phyloP scores from a whole-genome alignment of 1,284 basidiomycete species.

The Trichosporon sp. region DNA sequence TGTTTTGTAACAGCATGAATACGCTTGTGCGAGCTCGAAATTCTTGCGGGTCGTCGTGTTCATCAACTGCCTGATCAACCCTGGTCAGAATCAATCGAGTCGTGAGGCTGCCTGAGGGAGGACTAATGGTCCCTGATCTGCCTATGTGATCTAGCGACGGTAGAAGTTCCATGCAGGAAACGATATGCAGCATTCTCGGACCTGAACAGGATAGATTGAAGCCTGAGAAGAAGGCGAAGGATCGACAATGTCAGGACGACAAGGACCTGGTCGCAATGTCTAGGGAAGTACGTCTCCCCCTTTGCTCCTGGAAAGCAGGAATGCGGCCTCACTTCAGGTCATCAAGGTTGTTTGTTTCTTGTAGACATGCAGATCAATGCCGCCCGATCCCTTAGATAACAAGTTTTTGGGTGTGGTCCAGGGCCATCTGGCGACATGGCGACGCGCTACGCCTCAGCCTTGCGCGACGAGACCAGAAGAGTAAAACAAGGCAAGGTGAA shows the following conservation, averaged over 20 bases:
- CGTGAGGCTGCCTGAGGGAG: too few relatives aligned
- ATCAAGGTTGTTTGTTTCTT: background rate
- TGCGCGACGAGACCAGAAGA: background rate
- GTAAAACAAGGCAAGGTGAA: background rate
- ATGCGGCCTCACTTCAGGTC: background rate
- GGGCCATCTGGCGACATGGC: background rate
- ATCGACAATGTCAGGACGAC: background rate
- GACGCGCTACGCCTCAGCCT: background rate
- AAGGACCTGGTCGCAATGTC: background rate
- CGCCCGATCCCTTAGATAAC: background rate
- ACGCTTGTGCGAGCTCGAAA: too few relatives aligned
- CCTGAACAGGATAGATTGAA: background rate
- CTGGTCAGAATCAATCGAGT: too few relatives aligned
- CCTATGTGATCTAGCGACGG: too few relatives aligned
- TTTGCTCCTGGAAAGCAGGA: background rate
- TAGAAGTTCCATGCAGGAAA: too few relatives aligned
- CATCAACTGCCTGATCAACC: too few relatives aligned
- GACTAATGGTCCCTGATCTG: too few relatives aligned
- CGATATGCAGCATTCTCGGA: background rate
- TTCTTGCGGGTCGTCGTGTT: too few relatives aligned
- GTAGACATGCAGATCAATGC: background rate
- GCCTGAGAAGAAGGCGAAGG: background rate
- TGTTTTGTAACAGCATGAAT: too few relatives aligned
- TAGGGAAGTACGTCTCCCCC: background rate
- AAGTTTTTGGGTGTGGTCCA: background rate